Conservation (phyloP, 139 green algal species). For the Chlorella vulgaris region DNA sequence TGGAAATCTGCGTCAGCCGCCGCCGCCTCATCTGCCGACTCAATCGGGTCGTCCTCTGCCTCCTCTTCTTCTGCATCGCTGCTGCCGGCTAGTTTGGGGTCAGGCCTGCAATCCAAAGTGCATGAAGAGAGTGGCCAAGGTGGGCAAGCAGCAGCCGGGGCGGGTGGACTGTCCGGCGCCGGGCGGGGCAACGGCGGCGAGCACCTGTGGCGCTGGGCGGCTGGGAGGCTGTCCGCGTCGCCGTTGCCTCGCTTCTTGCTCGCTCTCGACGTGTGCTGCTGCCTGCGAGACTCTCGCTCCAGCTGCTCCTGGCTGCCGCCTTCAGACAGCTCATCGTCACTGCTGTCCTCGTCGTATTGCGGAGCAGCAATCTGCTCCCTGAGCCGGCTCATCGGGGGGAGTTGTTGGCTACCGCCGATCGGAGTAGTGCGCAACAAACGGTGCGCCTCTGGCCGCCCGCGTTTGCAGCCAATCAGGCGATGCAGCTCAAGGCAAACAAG, state of each 20-base stretch:
- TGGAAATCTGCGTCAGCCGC: neutral
- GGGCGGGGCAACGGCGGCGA: no score
- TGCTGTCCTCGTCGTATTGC: neutral
- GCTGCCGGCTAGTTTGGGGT: neutral
- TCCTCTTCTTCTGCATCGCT: neutral
- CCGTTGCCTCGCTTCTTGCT: neutral
- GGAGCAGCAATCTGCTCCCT: neutral
- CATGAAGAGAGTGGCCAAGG: neutral
- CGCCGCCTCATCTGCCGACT: slow-evolving; percentile 1
- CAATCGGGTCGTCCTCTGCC: neutral
- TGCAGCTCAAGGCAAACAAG: no score
- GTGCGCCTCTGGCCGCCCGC: no score
- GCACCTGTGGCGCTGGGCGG: neutral
- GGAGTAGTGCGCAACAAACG: neutral
- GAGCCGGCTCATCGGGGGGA: neutral
- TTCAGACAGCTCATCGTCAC: neutral
- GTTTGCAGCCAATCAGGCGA: no score
- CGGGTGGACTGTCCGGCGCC: no score
- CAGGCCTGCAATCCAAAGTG: neutral
- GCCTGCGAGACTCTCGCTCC: neutral
- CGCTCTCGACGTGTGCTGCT: neutral
- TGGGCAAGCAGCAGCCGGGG: no score
- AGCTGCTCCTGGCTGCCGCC: neutral
- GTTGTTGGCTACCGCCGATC: neutral
- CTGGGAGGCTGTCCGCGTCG: neutral